These are phyloP conservation scores for Stephanodiscus minutulus DNA, from an alignment of 108 stramenopile genomes.

Conservation along the genomic window DNA sequence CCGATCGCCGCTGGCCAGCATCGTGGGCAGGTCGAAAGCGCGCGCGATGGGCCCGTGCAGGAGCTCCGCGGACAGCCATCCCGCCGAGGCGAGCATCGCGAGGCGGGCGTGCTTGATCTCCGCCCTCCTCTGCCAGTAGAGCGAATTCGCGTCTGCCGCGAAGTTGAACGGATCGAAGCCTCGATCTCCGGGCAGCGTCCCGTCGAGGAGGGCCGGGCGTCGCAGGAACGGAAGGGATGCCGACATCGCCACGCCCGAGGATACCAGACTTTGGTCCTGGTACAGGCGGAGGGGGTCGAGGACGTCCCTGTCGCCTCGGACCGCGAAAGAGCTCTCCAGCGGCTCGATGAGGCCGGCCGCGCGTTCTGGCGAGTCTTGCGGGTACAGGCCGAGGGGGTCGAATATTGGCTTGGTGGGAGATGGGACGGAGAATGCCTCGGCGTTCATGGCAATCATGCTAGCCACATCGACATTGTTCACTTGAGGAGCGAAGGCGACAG, in stretches of 20 bases:
- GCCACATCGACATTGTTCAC: not conserved
- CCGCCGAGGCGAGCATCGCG: slow-evolving; percentile 71
- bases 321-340: too few relatives aligned
- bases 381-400: slow-evolving; percentile 30
- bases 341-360: slow-evolving; percentile 18
- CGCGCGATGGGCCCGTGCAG: slow-evolving; percentile 53
- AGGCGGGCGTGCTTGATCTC: slow-evolving; percentile 61
- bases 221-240: slow-evolving; percentile 31
- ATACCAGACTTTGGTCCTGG: slow-evolving; percentile 20
- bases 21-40: slow-evolving; percentile 19
- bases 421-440: not conserved
- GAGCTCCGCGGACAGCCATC: slow-evolving; percentile 79
- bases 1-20: slow-evolving; percentile 49
- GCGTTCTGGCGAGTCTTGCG: slow-evolving; percentile 16
- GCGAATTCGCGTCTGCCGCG: slow-evolving; percentile 8
- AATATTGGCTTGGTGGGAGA: slow-evolving; percentile 18
- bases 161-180: slow-evolving; percentile 63
- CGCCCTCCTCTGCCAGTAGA: slow-evolving; percentile 42
- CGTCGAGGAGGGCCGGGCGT: slow-evolving; percentile 55
- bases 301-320: slow-evolving; percentile 16
- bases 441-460: not conserved
- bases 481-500: slow-evolving; percentile 2
- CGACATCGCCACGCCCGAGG: slow-evolving; percentile 25
- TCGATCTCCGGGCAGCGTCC: slow-evolving; percentile 50
- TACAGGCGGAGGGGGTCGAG: slow-evolving; percentile 29